A percentile compares a stretch with the other conserved stretches of the same genome.
Conservation (phyloP, 2,329 filamentous ascomycete genomes). For the Diaporthe eres region DNA sequence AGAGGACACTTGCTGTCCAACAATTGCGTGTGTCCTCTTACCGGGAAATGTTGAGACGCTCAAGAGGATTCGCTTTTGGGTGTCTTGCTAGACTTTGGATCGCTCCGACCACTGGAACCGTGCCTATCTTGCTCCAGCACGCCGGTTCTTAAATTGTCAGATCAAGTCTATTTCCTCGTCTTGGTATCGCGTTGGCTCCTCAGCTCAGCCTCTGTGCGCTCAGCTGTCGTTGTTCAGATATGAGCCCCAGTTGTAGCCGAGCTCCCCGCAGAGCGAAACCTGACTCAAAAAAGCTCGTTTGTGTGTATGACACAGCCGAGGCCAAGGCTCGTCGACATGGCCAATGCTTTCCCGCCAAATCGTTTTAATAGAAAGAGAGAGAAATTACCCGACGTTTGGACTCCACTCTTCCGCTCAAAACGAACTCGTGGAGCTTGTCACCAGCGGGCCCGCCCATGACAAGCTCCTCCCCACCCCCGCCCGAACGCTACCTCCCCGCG, state of each 20-base stretch:
- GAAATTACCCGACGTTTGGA: constrained; percentile 8
- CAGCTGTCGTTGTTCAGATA: background rate
- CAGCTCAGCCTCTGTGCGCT: constrained; percentile 11
- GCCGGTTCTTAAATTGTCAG: background rate
- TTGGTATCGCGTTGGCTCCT: background rate
- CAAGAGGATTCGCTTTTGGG: background rate
- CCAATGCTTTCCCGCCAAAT: background rate
- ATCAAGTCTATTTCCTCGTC: background rate
- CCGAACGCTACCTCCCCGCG: background rate
- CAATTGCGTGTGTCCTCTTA: background rate
- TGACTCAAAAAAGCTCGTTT: constrained; percentile 3
- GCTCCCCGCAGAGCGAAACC: background rate
- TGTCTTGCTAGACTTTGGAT: constrained; percentile 5
- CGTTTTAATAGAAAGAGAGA: background rate
- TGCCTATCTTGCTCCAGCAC: background rate
- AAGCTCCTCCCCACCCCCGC: background rate
- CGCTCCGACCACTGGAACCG: constrained; percentile 17
- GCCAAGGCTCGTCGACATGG: background rate
- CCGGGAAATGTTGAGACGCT: constrained; percentile 20
- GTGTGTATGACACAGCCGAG: constrained; percentile 19
- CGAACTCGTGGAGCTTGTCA: constrained; percentile 32
- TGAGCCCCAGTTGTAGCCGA: constrained; percentile 13
- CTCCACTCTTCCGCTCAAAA: constrained; percentile 18
- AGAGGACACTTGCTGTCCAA: background rate
- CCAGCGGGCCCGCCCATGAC: constrained; percentile 24